Evolutionary conservation across 2,329 filamentous ascomycete species (phyloP).

Genomic region (Lomentospora prolificans): DNA sequence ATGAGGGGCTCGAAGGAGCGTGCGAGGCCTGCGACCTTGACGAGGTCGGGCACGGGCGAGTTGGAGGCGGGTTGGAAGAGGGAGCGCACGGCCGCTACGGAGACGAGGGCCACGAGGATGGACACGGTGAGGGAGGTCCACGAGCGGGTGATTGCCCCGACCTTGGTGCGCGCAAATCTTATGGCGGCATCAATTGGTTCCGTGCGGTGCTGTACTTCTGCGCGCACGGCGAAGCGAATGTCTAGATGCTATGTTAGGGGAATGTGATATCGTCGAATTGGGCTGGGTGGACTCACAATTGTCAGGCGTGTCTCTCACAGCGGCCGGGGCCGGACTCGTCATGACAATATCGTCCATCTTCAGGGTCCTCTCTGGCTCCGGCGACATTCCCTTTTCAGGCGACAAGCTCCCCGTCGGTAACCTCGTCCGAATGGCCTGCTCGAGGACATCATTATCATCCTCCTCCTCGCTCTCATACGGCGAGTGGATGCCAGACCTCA

Average conservation of each 20-base stretch:
- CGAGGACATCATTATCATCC: constrained; percentile 31
- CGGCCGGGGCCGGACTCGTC: constrained; percentile 20
- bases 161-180: constrained; percentile 49
- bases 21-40: constrained; percentile 82
- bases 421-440: constrained; percentile 43
- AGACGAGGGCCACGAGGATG: constrained; percentile 50
- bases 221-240: constrained; percentile 77
- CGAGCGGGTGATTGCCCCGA: constrained; percentile 55
- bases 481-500: background rate
- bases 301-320: constrained; percentile 22
- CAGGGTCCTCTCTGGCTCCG: constrained; percentile 31
- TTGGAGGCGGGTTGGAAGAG: constrained; percentile 59
- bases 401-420: constrained; percentile 46
- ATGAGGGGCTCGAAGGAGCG: constrained; percentile 90
- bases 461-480: background rate
- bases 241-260: no score
- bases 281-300: constrained; percentile 39
- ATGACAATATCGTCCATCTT: constrained; percentile 23
- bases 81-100: constrained; percentile 53
- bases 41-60: constrained; percentile 64
- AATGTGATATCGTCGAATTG: background rate
- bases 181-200: constrained; percentile 72
- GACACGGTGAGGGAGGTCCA: constrained; percentile 58
- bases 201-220: constrained; percentile 79
- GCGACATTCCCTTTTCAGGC: constrained; percentile 42